Percentiles rank a stretch among this genome's conserved stretches.
Conservation (phyloP, 2,329 filamentous ascomycete species). For the Lecanoromycetidae sp. region DNA sequence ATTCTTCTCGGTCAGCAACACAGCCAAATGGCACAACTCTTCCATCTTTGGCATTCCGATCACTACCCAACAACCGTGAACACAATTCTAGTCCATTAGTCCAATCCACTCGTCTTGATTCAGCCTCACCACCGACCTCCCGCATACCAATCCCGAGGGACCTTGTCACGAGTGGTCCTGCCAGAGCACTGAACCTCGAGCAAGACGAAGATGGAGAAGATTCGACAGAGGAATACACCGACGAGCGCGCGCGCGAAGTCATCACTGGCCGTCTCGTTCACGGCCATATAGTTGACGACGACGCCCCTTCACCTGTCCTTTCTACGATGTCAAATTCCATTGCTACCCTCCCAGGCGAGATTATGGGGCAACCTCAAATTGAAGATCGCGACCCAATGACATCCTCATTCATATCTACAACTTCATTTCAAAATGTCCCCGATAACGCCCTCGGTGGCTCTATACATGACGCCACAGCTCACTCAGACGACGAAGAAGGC, state of each 20-base stretch:
- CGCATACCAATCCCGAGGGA: constrained; percentile 20
- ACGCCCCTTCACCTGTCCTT: constrained; percentile 66
- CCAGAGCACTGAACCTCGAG: constrained; percentile 5
- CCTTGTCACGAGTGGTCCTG: constrained; percentile 12
- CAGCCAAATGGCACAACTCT: constrained; percentile 20
- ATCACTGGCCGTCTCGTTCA: constrained; percentile 84
- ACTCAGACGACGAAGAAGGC: constrained; percentile 83
- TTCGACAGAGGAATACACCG: constrained; percentile 50
- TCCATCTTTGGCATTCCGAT: constrained; percentile 6
- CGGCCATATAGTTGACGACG: constrained; percentile 89
- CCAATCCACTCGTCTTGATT: constrained; percentile 21
- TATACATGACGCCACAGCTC: constrained; percentile 68
- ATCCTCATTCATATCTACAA: constrained; percentile 66
- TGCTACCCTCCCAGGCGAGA: constrained; percentile 38
- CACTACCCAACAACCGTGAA: constrained; percentile 3
- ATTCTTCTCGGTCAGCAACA: constrained; percentile 18
- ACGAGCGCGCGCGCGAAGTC: constrained; percentile 75
- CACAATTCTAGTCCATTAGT: constrained; percentile 21
- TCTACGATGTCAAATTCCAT: constrained; percentile 54
- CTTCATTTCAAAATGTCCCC: constrained; percentile 55
- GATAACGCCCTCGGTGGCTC: constrained; percentile 71
- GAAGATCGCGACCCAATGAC: constrained; percentile 63
- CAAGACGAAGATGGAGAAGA: constrained; percentile 28
- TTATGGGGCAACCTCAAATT: constrained; percentile 36
- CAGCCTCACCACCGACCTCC: constrained; percentile 28